Percentiles rank a stretch among this genome's conserved stretches.
Evolutionary conservation across 164 flowering plant genomes (phyloP).

Genomic region (Dillenia turbinata): DNA sequence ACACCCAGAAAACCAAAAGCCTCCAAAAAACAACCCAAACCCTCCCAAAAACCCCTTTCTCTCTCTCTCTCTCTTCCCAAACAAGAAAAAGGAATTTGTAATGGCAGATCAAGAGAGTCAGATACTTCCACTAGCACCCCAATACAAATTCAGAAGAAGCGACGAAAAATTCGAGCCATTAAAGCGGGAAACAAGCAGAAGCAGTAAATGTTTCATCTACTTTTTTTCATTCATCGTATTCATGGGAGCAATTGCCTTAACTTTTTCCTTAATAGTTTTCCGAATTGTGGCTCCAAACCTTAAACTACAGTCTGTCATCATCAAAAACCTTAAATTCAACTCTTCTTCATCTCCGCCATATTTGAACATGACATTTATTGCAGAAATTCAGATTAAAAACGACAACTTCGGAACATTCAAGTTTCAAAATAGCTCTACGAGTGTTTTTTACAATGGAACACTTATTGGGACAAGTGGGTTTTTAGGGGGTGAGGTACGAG

Average conservation of each 20-base stretch:
- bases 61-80: too few species aligned
- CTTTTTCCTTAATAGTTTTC: conserved; percentile 15
- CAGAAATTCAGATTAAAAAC: conserved; percentile 20
- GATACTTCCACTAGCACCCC: too few species aligned
- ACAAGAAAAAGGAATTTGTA: too few species aligned
- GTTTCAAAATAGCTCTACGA: conserved; percentile 9
- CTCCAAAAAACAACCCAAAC: too few species aligned
- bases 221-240: conserved; percentile 18
- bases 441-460: conserved; percentile 13
- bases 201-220: conserved; percentile 19
- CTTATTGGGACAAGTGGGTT: conserved; percentile 14
- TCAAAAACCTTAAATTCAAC: conserved; percentile 12
- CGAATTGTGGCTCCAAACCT: conserved; percentile 14
- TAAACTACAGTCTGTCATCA: conserved; percentile 9
- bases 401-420: conserved; percentile 28
- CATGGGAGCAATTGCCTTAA: conserved; percentile 5
- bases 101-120: too few species aligned
- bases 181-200: not conserved
- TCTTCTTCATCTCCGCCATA: not conserved
- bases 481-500: not conserved
- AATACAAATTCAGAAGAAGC: too few species aligned
- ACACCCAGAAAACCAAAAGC: too few species aligned
- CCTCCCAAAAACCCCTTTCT: too few species aligned
- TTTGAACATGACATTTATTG: conserved; percentile 16
- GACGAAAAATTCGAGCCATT: too few species aligned